Evolutionary conservation across 2,329 filamentous ascomycete genomes (phyloP).

Genomic region (Sclerotinia spermophila): DNA sequence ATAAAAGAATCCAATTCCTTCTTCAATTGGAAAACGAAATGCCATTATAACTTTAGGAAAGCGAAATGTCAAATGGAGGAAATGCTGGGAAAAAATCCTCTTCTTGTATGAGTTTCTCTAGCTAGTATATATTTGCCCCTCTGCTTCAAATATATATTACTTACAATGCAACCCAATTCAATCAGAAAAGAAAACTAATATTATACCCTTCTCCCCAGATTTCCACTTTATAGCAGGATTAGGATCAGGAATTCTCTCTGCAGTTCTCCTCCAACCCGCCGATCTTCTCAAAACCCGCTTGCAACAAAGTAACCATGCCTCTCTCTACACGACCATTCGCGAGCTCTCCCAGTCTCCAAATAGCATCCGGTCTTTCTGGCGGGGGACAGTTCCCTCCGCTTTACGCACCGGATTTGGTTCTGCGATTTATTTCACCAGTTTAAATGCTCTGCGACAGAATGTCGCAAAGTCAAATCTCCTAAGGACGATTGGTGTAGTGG

Average conservation of each 20-base stretch:
- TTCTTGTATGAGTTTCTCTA: conserved; percentile 40
- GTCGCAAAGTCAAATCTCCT: conserved; percentile 48
- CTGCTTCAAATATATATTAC: background rate
- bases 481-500: conserved; percentile 33
- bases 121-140: background rate
- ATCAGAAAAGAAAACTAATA: background rate
- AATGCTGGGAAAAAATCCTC: conserved; percentile 48
- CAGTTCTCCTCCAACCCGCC: conserved; percentile 87
- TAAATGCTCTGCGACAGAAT: conserved; percentile 77
- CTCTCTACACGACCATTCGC: conserved; percentile 65
- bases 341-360: conserved; percentile 64
- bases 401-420: conserved; percentile 89
- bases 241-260: conserved; percentile 80
- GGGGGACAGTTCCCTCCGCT: conserved; percentile 88
- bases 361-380: conserved; percentile 73
- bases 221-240: conserved; percentile 90
- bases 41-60: conserved; percentile 24
- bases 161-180: background rate
- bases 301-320: conserved; percentile 74
- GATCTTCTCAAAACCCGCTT: conserved; percentile 96
- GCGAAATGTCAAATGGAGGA: conserved; percentile 49
- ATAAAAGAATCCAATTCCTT: conserved; percentile 4
- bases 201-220: conserved; percentile 42
- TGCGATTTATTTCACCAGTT: conserved; percentile 86
- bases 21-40: conserved; percentile 21